Percentiles rank a stretch among this genome's conserved stretches.
These are phyloP conservation scores for Oryza officinalis DNA, from an alignment of 176 grass and related monocot species.

Conservation along the genomic window DNA sequence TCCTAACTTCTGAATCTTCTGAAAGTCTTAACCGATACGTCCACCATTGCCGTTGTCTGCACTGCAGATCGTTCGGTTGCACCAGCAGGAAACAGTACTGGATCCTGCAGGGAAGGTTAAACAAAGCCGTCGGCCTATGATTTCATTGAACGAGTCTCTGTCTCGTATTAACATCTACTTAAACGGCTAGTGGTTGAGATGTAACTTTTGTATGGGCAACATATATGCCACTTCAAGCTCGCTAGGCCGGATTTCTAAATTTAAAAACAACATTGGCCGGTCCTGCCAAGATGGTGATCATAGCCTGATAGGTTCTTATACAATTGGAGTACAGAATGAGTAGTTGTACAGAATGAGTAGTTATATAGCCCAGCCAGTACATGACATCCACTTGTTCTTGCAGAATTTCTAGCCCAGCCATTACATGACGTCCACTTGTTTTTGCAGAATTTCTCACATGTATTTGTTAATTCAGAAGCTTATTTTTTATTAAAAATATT, in stretches of 20 bases:
- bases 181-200: conserved; percentile 44
- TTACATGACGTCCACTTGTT: not conserved
- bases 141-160: not conserved
- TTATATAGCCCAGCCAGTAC: not conserved
- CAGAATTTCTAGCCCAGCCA: not conserved
- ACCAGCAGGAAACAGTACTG: not conserved
- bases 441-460: not conserved
- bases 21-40: not conserved
- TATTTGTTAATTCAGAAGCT: not conserved
- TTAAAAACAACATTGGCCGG: not conserved
- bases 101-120: not conserved
- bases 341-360: not conserved
- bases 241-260: not conserved
- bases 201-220: not conserved
- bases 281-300: not conserved
- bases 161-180: not conserved
- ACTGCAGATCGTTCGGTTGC: not conserved
- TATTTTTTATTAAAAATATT: not conserved
- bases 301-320: not conserved
- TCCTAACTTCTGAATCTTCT: not conserved
- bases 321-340: not conserved
- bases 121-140: not conserved
- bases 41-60: not conserved
- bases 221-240: not conserved
- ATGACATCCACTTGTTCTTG: not conserved